Evolutionary conservation across 257 asterid species (phyloP), one percentile per base, ranked within the genome.

Genomic region (Thymus mandschuricus): DNA sequence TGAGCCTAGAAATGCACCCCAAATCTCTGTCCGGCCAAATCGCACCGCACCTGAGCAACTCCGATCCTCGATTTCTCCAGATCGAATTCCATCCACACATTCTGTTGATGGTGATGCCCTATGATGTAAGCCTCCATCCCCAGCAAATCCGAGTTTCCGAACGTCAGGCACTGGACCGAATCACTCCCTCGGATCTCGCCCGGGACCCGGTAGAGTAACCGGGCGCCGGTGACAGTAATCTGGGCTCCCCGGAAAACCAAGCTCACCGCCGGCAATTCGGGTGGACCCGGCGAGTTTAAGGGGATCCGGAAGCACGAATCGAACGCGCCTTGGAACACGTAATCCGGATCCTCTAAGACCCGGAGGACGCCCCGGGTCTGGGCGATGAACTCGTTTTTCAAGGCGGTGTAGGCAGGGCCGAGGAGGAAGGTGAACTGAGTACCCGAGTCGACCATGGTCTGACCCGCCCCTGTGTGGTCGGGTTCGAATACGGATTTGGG

Each of bases 381-480:
- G 60, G 63, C 79, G 60, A 74, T 0, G 40, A 89, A 89, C 76
- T 94, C 97, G 43, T 73, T 81, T 54, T 78, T 82, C 66, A 94
- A 10, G 0, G 84, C 91, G 0, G 82, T 73, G 68, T 93, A 93
- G 9, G 87, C 97, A 10, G 90, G 86, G 1, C 95, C 96, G n/a
- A 93, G 89, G 0, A 93, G 92, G 86, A 91, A 94, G 1, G 96
- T 94, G 68, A 91, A 94, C 11, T 94, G 98, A 60, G 98, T 94
- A 15, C 98, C 98, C 28, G 97, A 94, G 68, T 94, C 98, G 4
- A 91, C 96, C 96, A 94, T 91, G 68, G 97, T 91, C 46, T 94
- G 98, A 61, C 98, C 98, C 79, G 98, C 96, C 12, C 98, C 97
- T 6, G 96, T 91, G 29, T 91, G 97, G 44, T 94, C 97, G 57